phyloP scores from a whole-genome alignment of 2,329 filamentous ascomycete genomes.

The Hymenoscyphus fructigenus region DNA sequence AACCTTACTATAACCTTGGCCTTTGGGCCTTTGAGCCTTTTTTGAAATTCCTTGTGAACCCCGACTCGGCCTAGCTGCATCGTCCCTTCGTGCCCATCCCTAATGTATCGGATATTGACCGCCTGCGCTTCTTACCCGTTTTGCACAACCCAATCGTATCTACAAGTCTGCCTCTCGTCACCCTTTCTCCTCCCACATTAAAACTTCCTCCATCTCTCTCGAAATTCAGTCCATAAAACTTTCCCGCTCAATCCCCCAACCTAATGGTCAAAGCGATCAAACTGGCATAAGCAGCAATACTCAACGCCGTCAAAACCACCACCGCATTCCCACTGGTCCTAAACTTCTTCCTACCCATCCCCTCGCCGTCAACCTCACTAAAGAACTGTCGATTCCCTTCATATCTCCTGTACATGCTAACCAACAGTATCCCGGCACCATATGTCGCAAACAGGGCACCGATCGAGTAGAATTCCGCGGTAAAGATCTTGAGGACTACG shows the following conservation, averaged over 20 bases:
- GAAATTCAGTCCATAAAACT: not conserved
- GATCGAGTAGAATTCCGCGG: constrained; percentile 91
- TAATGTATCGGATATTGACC: not conserved
- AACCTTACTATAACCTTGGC: not conserved
- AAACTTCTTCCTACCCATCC: constrained; percentile 53
- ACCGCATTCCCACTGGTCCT: constrained; percentile 65
- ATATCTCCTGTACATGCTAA: constrained; percentile 81
- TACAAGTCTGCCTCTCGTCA: too few relatives aligned
- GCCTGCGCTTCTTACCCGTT: not conserved
- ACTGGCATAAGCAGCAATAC: constrained; percentile 56
- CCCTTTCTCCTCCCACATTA: too few relatives aligned
- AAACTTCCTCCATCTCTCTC: not conserved
- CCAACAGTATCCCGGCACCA: constrained; percentile 78
- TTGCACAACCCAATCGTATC: too few relatives aligned
- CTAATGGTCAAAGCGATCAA: constrained; percentile 56
- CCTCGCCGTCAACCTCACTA: constrained; percentile 44
- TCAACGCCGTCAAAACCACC: constrained; percentile 55
- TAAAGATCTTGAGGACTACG: constrained; percentile 95
- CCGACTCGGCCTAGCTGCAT: not conserved
- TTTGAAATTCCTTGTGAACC: not conserved
- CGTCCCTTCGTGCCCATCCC: not conserved
- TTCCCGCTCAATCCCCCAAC: constrained; percentile 25
- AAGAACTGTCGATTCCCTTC: constrained; percentile 97
- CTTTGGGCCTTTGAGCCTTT: too few relatives aligned
- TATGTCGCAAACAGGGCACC: constrained; percentile 95